phyloP scores from a whole-genome alignment of 345 rosid species.

The Erucastrum elatum region DNA sequence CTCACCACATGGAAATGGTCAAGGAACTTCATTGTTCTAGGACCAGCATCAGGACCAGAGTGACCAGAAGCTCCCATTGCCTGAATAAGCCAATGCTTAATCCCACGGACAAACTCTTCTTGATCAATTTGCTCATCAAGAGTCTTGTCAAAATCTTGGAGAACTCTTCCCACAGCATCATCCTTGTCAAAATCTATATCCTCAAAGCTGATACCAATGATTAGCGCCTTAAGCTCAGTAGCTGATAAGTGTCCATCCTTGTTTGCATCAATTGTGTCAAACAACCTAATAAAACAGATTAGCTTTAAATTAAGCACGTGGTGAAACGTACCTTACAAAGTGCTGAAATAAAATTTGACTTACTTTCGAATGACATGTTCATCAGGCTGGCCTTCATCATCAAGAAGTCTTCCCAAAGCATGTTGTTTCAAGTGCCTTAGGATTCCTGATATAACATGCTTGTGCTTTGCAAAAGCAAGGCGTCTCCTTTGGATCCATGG shows the following conservation, averaged over 20 bases:
- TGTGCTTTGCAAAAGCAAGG: constrained; percentile 73
- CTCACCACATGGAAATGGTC: constrained; percentile 55
- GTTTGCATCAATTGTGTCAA: constrained; percentile 62
- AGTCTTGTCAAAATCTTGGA: constrained; percentile 68
- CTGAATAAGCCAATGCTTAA: constrained; percentile 55
- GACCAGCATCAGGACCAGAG: constrained; percentile 43
- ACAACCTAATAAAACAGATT: constrained; percentile 53
- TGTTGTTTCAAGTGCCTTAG: constrained; percentile 61
- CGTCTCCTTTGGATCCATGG: constrained; percentile 88
- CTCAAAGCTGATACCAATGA: constrained; percentile 73
- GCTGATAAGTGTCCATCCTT: constrained; percentile 47
- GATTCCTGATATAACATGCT: constrained; percentile 72
- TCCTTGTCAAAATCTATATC: constrained; percentile 66
- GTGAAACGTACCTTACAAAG: not conserved
- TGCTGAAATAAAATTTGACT: constrained; percentile 19
- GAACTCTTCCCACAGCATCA: constrained; percentile 63
- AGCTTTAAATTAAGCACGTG: not conserved
- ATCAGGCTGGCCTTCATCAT: constrained; percentile 65
- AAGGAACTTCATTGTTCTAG: constrained; percentile 50
- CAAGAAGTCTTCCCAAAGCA: constrained; percentile 66
- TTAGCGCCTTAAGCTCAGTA: constrained; percentile 65
- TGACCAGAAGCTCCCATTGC: constrained; percentile 46
- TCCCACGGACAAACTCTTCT: constrained; percentile 58
- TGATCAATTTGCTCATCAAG: constrained; percentile 38
- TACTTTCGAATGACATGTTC: constrained; percentile 49